Percentiles rank a stretch among this genome's conserved stretches.
Evolutionary conservation across 2,329 filamentous ascomycete species (phyloP).

Genomic region (Colletotrichum camelliae): DNA sequence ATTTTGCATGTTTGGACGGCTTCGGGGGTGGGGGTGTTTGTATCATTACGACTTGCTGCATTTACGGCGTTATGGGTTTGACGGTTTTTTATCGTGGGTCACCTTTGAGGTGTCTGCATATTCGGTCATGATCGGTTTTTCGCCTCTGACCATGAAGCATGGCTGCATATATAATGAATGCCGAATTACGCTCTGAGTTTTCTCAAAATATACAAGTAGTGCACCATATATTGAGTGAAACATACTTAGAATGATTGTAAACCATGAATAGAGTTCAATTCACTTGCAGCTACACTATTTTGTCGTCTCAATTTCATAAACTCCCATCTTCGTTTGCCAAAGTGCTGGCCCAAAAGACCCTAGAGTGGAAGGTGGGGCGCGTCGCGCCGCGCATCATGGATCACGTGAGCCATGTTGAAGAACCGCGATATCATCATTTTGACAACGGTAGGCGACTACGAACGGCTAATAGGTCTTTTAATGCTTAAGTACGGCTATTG

Average conservation of each 20-base stretch:
- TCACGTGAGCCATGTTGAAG: background rate
- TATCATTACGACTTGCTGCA: background rate
- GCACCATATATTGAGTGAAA: too few species aligned
- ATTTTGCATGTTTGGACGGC: background rate
- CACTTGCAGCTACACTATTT: too few species aligned
- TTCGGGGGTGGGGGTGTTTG: background rate
- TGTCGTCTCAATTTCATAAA: rapidly evolving
- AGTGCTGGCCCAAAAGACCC: background rate
- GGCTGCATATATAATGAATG: background rate
- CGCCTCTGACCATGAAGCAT: background rate
- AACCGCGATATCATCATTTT: background rate
- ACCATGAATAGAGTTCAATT: too few species aligned
- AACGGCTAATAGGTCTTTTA: background rate
- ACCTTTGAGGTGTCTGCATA: background rate
- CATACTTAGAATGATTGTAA: too few species aligned
- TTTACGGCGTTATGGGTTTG: background rate
- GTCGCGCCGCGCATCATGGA: background rate
- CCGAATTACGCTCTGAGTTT: background rate
- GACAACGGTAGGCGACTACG: background rate
- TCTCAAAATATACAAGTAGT: rapidly evolving
- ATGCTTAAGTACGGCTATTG: background rate
- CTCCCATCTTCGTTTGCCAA: too few species aligned
- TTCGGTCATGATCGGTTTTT: background rate
- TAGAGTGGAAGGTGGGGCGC: background rate
- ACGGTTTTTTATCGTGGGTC: background rate